These are phyloP conservation scores for Silene coronaria DNA, from an alignment of 179 eudicot genomes.

Conservation along the genomic window DNA sequence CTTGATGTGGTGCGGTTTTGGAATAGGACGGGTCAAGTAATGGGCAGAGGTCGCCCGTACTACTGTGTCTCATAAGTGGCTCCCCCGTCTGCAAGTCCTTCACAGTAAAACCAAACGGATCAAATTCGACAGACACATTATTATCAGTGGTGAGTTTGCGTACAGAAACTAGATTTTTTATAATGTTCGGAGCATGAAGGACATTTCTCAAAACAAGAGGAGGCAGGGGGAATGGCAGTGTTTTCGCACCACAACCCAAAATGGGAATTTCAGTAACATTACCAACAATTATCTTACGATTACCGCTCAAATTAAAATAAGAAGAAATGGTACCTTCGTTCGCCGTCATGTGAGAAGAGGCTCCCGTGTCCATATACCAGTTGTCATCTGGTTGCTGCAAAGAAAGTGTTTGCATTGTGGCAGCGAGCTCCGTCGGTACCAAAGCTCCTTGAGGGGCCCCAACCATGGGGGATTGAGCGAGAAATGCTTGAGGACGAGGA, in stretches of 20 bases:
- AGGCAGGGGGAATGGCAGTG: neutral
- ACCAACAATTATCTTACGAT: neutral
- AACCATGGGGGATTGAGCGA: neutral
- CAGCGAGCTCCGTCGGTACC: neutral
- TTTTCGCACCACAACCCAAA: neutral
- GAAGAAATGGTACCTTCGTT: neutral
- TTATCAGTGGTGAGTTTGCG: neutral
- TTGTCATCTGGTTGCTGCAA: neutral
- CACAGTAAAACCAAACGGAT: neutral
- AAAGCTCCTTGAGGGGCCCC: neutral
- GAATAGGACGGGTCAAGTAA: neutral
- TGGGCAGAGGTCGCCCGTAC: neutral
- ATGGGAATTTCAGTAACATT: neutral
- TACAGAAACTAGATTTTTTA: neutral
- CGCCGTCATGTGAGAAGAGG: neutral
- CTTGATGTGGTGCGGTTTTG: neutral
- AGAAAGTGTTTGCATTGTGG: neutral
- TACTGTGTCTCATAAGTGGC: neutral
- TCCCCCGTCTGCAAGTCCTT: neutral
- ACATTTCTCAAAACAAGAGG: neutral
- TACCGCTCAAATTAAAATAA: neutral
- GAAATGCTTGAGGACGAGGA: neutral
- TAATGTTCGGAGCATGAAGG: neutral
- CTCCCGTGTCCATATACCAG: slow-evolving; percentile 1
- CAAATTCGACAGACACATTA: neutral